phyloP scores from a whole-genome alignment of 2,329 filamentous ascomycete genomes.

The Coniochaeta sp. region DNA sequence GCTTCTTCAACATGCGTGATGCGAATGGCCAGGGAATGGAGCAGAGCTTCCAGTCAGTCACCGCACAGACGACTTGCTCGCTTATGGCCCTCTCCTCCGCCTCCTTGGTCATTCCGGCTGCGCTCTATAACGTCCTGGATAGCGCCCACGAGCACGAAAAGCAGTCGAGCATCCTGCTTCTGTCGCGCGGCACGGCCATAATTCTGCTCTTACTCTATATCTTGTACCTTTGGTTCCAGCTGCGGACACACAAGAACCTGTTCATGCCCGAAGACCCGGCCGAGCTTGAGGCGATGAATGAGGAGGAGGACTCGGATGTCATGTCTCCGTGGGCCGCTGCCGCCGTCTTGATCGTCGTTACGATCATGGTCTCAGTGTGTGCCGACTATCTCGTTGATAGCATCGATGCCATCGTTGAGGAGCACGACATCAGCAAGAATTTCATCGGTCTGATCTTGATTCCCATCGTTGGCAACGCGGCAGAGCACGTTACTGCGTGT shows the following conservation, averaged over 20 bases:
- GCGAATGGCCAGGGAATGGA: conserved; percentile 51
- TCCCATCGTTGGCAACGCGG: conserved; percentile 73
- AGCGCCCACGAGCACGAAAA: conserved; percentile 32
- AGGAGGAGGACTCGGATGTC: conserved; percentile 34
- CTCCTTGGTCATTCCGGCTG: conserved; percentile 71
- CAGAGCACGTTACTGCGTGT: conserved; percentile 74
- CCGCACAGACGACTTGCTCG: conserved; percentile 69
- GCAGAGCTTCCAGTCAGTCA: conserved; percentile 67
- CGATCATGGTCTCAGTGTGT: conserved; percentile 62
- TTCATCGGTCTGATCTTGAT: conserved; percentile 76
- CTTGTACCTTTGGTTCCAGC: conserved; percentile 71
- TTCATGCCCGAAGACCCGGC: conserved; percentile 50
- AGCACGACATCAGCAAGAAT: conserved; percentile 65
- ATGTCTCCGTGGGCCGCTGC: conserved; percentile 58
- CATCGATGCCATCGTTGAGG: conserved; percentile 64
- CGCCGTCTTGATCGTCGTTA: conserved; percentile 61
- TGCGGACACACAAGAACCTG: conserved; percentile 64
- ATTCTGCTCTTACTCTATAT: conserved; percentile 69
- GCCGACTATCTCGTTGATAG: conserved; percentile 72
- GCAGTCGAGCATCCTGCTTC: conserved; percentile 52
- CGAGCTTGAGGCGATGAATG: conserved; percentile 23
- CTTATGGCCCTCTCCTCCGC: conserved; percentile 70
- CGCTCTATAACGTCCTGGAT: conserved; percentile 60
- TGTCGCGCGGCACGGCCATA: conserved; percentile 70
- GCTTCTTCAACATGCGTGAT: conserved; percentile 53